Percentiles rank a stretch among this genome's conserved stretches.
Conservation (phyloP, 495 filamentous ascomycete genomes). For the Cladorrhinum samala region DNA sequence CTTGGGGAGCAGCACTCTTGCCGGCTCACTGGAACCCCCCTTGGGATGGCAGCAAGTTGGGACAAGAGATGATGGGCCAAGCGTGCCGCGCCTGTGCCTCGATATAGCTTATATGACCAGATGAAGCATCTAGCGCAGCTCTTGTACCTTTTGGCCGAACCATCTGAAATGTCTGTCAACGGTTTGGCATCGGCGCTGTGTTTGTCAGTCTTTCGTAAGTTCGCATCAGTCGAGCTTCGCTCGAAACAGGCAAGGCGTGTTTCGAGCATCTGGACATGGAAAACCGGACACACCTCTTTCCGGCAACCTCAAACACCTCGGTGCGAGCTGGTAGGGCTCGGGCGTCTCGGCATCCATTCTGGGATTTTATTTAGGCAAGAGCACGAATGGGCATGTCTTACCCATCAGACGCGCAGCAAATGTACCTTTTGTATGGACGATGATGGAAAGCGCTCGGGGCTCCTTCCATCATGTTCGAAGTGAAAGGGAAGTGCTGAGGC, state of each 20-base stretch:
- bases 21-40: slow-evolving; percentile 6
- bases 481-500: too few relatives aligned
- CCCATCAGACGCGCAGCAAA: too few relatives aligned
- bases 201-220: not conserved
- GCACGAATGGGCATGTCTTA: too few relatives aligned
- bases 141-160: slow-evolving; percentile 9
- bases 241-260: not conserved
- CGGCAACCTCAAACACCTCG: not conserved
- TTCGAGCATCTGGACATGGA: not conserved
- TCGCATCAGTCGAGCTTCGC: not conserved
- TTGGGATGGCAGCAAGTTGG: slow-evolving; percentile 9
- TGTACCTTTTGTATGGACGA: too few relatives aligned
- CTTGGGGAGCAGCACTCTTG: slow-evolving; percentile 7
- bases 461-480: too few relatives aligned
- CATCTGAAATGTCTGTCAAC: slow-evolving; percentile 7
- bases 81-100: slow-evolving; percentile 21
- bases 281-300: slow-evolving; percentile 2
- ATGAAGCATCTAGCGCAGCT: slow-evolving; percentile 23
- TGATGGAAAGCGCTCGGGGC: too few relatives aligned
- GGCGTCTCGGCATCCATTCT: not conserved
- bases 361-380: too few relatives aligned
- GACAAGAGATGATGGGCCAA: slow-evolving; percentile 6
- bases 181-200: too few relatives aligned
- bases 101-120: slow-evolving; percentile 24
- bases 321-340: not conserved